Conservation (phyloP, 2,329 filamentous ascomycete genomes). For the Alternaria arbusti region DNA sequence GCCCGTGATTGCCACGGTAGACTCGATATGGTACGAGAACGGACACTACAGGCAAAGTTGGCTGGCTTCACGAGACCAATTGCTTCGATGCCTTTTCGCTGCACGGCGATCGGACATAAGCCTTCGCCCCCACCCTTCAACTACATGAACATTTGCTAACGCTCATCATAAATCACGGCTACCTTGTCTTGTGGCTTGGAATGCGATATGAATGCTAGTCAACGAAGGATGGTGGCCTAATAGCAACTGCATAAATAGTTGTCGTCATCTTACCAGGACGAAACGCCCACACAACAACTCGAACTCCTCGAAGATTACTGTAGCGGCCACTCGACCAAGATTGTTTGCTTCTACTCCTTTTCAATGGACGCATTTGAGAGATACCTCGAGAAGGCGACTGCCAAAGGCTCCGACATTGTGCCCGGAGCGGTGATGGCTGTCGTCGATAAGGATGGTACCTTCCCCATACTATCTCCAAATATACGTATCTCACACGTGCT, state of each 20-base stretch:
- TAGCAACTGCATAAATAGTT: neutral
- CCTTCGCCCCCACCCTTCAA: neutral
- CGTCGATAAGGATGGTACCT: constrained; percentile 25
- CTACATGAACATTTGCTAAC: neutral
- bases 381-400: constrained; percentile 28
- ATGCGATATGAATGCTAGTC: neutral
- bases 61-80: neutral
- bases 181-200: neutral
- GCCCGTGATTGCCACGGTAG: neutral
- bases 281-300: neutral
- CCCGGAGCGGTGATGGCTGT: constrained; percentile 28
- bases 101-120: neutral
- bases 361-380: constrained; percentile 30
- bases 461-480: neutral
- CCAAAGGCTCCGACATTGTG: constrained; percentile 23
- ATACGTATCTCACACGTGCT: constrained; percentile 21
- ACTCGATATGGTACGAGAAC: neutral
- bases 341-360: constrained; percentile 6
- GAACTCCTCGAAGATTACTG: neutral
- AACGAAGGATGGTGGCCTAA: neutral
- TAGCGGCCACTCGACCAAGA: neutral
- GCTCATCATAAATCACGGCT: neutral
- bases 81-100: neutral
- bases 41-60: neutral
- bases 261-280: neutral